These are phyloP conservation scores for Lactarius sp. DNA, from an alignment of 768 basidiomycete species.

Conservation along the genomic window DNA sequence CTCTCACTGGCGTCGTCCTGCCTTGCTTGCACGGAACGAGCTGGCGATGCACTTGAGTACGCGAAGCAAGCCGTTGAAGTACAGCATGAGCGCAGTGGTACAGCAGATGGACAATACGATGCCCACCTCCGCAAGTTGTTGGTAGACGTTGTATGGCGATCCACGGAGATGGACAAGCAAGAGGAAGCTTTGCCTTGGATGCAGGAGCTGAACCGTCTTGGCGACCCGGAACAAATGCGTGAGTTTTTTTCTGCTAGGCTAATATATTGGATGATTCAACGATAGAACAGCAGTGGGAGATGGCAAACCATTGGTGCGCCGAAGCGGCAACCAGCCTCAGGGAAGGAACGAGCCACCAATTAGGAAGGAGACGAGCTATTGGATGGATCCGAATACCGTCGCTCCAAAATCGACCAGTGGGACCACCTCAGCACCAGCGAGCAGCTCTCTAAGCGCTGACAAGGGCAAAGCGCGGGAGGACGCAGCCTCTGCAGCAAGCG, in stretches of 20 bases:
- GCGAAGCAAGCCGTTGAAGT: conserved; percentile 18
- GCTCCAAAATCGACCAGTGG: background rate
- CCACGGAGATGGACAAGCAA: background rate
- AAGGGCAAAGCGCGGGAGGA: conserved; percentile 3
- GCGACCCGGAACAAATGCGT: background rate
- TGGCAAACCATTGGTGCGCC: too few species aligned
- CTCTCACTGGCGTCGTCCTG: conserved; percentile 17
- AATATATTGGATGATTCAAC: background rate
- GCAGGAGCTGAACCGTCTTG: conserved; percentile 3
- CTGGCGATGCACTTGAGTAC: background rate
- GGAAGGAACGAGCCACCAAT: background rate
- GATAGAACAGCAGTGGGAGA: background rate
- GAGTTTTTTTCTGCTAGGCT: background rate
- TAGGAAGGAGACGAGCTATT: conserved; percentile 2
- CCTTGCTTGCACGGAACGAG: conserved; percentile 15
- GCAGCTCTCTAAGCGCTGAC: background rate
- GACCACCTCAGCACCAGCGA: background rate
- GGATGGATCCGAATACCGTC: conserved; percentile 4
- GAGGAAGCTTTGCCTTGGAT: background rate
- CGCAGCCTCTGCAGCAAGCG: background rate
- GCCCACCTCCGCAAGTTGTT: conserved; percentile 4
- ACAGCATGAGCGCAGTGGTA: conserved; percentile 1
- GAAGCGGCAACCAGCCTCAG: background rate
- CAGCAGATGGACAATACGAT: background rate
- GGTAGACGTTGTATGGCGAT: conserved; percentile 6